These are phyloP conservation scores for Sesbania bispinosa DNA, from an alignment of 306 rosid species.

Conservation along the genomic window DNA sequence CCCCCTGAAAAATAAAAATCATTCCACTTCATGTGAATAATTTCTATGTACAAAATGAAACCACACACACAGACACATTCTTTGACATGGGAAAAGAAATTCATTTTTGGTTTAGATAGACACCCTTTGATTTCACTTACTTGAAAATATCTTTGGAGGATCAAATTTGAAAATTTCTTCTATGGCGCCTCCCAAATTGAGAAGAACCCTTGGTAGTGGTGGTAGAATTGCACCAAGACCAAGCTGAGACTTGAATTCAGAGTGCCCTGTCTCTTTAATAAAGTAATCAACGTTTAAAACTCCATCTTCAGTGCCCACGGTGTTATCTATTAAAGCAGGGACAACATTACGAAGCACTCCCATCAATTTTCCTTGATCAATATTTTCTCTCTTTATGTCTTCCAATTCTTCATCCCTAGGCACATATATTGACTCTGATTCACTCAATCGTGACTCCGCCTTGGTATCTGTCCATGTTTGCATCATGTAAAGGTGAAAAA, in stretches of 20 bases:
- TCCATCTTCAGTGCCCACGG: constrained; percentile 15
- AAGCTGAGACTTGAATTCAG: not conserved
- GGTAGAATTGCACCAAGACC: no score
- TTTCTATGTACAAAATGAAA: not conserved
- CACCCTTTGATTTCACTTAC: constrained; percentile 1
- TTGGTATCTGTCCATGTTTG: constrained; percentile 29
- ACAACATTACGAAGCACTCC: constrained; percentile 24
- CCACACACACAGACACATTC: not conserved
- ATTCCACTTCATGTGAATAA: not conserved
- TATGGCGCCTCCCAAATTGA: constrained; percentile 6
- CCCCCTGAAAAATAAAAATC: constrained; percentile 38
- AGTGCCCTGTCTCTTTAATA: not conserved
- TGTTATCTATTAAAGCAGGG: constrained; percentile 15
- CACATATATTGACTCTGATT: constrained; percentile 27
- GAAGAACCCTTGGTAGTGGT: not conserved
- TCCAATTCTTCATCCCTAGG: constrained; percentile 51
- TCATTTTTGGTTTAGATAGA: not conserved
- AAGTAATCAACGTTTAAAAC: constrained; percentile 22
- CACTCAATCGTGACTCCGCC: constrained; percentile 26
- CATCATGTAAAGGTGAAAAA: not conserved
- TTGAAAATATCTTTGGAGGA: constrained; percentile 33
- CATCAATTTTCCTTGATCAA: constrained; percentile 37
- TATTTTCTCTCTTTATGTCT: constrained; percentile 24
- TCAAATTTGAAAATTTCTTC: constrained; percentile 35
- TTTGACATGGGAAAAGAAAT: not conserved